Conservation (phyloP, 805 yeast species). For the Cyberlindnera samutprakarnensis region DNA sequence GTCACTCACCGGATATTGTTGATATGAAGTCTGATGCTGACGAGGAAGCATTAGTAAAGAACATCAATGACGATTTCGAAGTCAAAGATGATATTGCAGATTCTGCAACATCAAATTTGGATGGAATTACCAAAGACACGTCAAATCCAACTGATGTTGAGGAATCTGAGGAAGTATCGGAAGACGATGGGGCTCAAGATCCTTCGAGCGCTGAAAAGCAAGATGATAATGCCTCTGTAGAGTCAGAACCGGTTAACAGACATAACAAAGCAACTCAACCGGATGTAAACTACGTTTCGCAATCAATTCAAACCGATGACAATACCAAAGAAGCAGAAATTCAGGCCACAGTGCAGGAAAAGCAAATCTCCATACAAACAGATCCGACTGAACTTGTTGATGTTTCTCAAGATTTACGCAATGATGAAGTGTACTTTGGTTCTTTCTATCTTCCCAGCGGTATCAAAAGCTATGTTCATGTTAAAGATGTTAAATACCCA, state of each 20-base stretch:
- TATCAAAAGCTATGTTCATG: conserved; percentile 12
- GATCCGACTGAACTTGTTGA: conserved; percentile 5
- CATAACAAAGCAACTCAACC: too few relatives aligned
- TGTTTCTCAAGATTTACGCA: conserved; percentile 22
- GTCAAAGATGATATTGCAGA: background rate
- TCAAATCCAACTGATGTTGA: too few relatives aligned
- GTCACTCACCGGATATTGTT: too few relatives aligned
- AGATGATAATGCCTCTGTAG: too few relatives aligned
- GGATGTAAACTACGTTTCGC: too few relatives aligned
- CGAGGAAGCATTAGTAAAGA: conserved; percentile 1
- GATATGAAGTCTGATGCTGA: too few relatives aligned
- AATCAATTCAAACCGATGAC: too few relatives aligned
- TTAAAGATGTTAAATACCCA: conserved; percentile 19
- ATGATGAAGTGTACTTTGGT: conserved; percentile 26
- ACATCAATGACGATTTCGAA: background rate
- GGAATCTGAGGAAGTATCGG: too few relatives aligned
- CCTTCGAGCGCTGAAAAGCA: too few relatives aligned
- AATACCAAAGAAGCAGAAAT: conserved; percentile 1
- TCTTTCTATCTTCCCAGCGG: conserved; percentile 14
- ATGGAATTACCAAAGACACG: conserved; percentile 1
- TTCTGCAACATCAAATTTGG: conserved; percentile 2
- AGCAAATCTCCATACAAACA: conserved; percentile 10
- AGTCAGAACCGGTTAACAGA: too few relatives aligned
- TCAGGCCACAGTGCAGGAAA: conserved; percentile 1
- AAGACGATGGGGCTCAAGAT: too few relatives aligned